Evolutionary conservation across 345 rosid genomes (phyloP).

Genomic region (Sonneratia alba): DNA sequence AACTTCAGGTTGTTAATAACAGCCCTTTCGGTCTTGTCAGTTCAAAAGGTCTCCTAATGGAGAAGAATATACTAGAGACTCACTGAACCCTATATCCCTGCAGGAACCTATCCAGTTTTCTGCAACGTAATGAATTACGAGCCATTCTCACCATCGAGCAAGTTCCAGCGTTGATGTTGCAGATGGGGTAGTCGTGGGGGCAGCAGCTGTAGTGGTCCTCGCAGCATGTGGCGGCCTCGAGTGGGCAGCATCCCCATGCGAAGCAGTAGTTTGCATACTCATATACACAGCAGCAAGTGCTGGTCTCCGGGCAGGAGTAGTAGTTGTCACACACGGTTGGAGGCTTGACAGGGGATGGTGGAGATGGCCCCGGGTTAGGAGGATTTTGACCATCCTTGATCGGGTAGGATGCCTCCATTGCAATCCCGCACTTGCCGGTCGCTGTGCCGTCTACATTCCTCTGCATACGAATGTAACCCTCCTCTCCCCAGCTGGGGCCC

Average conservation of each 20-base stretch:
- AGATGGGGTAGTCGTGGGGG: conserved; percentile 75
- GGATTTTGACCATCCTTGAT: conserved; percentile 71
- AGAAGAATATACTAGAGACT: too few species aligned
- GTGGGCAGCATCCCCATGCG: conserved; percentile 94
- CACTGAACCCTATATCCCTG: too few species aligned
- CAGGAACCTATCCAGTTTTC: too few species aligned
- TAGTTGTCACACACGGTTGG: conserved; percentile 58
- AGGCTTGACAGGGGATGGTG: conserved; percentile 81
- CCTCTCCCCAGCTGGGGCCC: conserved; percentile 83
- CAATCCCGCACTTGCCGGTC: conserved; percentile 82
- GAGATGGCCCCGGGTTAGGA: conserved; percentile 91
- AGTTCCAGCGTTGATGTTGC: conserved; percentile 44
- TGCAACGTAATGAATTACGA: neutral
- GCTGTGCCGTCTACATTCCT: conserved; percentile 27
- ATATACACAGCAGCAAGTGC: conserved; percentile 76
- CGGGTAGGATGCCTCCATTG: conserved; percentile 77
- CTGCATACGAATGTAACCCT: conserved; percentile 63
- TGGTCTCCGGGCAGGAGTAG: conserved; percentile 51
- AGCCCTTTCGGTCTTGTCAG: too few species aligned
- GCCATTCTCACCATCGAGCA: conserved; percentile 49
- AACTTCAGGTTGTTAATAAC: neutral
- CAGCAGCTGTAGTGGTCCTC: conserved; percentile 76
- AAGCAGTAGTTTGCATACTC: conserved; percentile 51
- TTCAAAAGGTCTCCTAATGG: too few species aligned
- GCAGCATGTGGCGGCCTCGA: conserved; percentile 79